A percentile compares a stretch with the other conserved stretches of the same genome.
Evolutionary conservation across 192 early-diverging fungal genomes (phyloP).

Genomic region (Umbelopsis ramanniana): DNA sequence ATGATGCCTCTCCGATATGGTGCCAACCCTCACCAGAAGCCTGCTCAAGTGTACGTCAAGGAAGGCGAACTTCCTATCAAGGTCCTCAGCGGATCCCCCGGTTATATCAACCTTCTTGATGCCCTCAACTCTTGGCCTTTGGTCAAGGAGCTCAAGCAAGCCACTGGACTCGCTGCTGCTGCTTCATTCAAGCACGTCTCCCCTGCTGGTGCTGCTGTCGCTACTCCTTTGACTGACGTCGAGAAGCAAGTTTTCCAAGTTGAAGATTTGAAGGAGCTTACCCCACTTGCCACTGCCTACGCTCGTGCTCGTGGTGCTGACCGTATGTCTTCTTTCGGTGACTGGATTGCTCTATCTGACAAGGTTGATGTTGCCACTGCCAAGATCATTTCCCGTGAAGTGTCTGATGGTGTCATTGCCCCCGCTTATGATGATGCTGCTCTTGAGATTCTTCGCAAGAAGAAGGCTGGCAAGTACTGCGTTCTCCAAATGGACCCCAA

Average conservation of each 20-base stretch:
- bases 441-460: slow-evolving; percentile 87
- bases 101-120: slow-evolving; percentile 98
- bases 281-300: slow-evolving; percentile 91
- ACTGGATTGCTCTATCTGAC: slow-evolving; percentile 95
- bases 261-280: slow-evolving; percentile 79
- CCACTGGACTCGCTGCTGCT: slow-evolving; percentile 89
- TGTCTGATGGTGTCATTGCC: slow-evolving; percentile 97
- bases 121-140: slow-evolving; percentile 97
- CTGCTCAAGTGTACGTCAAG: slow-evolving; percentile 90
- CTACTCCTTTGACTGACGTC: slow-evolving; percentile 71
- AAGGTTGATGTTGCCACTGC: slow-evolving; percentile 91
- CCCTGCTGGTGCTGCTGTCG: slow-evolving; percentile 97
- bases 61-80: slow-evolving; percentile 82
- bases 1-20: slow-evolving; percentile 94
- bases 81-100: slow-evolving; percentile 92
- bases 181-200: slow-evolving; percentile 99
- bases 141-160: slow-evolving; percentile 92
- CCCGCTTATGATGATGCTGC: slow-evolving; percentile 87
- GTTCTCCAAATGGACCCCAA: slow-evolving; percentile 91
- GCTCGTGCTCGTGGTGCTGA: slow-evolving; percentile 98
- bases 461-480: slow-evolving; percentile 98
- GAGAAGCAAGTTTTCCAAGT: slow-evolving; percentile 94
- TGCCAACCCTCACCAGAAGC: slow-evolving; percentile 98
- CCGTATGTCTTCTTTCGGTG: slow-evolving; percentile 99
- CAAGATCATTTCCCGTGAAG: slow-evolving; percentile 93